These are phyloP conservation scores for Nymphaea colorata DNA, from an alignment of 164 flowering plant genomes.

Conservation along the genomic window DNA sequence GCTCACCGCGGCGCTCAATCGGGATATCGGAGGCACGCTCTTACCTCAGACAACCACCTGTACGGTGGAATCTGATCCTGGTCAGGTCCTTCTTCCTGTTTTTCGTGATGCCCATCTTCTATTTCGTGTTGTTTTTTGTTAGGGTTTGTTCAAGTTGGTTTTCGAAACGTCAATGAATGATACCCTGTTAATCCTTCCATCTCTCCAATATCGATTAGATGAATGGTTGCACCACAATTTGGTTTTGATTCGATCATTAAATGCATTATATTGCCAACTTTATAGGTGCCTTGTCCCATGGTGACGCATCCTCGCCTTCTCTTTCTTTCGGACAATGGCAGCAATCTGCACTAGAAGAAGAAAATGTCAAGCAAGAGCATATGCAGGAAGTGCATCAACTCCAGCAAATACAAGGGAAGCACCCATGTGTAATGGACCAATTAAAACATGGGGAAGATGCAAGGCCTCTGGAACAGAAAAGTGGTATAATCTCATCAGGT, in stretches of 20 bases:
- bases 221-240: too few species aligned
- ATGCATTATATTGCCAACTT: neutral
- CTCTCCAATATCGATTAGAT: too few species aligned
- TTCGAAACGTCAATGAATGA: too few species aligned
- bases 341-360: conserved; percentile 35
- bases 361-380: conserved; percentile 16
- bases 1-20: conserved; percentile 74
- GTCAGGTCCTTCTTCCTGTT: conserved; percentile 10
- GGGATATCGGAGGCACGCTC: conserved; percentile 64
- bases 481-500: conserved; percentile 20
- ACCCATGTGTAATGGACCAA: conserved; percentile 21
- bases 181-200: too few species aligned
- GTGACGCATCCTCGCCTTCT: conserved; percentile 26
- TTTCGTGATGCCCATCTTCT: neutral
- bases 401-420: conserved; percentile 25
- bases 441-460: conserved; percentile 21
- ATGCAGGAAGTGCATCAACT: conserved; percentile 14
- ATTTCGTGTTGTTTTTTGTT: neutral
- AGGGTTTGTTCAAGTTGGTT: neutral
- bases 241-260: too few species aligned
- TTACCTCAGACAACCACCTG: conserved; percentile 22
- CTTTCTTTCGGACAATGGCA: conserved; percentile 45
- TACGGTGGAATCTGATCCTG: conserved; percentile 29
- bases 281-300: conserved; percentile 36
- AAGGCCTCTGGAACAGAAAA: conserved; percentile 30